Conservation (phyloP, 1,284 basidiomycete species). For the Tilletia setariae region DNA sequence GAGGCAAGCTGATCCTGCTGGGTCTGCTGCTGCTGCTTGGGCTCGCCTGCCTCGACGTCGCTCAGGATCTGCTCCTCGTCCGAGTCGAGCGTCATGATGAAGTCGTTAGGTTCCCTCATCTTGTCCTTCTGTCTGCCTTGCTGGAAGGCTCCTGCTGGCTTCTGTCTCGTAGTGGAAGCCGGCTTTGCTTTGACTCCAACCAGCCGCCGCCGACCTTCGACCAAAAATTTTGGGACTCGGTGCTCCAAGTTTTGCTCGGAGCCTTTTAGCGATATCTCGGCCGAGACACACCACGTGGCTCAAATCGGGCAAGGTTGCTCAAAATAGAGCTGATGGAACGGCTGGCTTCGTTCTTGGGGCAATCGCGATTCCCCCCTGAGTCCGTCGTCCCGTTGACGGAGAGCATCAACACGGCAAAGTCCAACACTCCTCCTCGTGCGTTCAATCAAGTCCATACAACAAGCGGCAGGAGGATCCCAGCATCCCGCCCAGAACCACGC, state of each 20-base stretch:
- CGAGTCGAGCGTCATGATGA: constrained; percentile 52
- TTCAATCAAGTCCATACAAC: too few relatives aligned
- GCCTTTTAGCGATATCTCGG: background rate
- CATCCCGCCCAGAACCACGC: too few relatives aligned
- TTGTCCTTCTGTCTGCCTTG: background rate
- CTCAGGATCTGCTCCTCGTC: constrained; percentile 39
- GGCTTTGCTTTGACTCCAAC: too few relatives aligned
- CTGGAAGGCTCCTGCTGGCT: background rate
- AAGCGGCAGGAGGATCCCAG: too few relatives aligned
- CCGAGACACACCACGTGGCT: background rate
- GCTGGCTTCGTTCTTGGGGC: too few relatives aligned
- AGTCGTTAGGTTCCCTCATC: constrained; percentile 30
- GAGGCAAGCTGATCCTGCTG: background rate
- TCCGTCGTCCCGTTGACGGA: too few relatives aligned
- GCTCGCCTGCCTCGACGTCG: constrained; percentile 23
- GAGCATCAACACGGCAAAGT: too few relatives aligned
- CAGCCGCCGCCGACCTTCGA: background rate
- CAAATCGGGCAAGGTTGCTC: background rate
- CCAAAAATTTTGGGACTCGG: background rate
- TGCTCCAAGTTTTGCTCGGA: background rate
- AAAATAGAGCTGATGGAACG: background rate
- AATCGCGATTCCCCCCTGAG: too few relatives aligned
- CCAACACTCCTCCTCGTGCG: too few relatives aligned
- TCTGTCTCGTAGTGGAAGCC: too few relatives aligned
- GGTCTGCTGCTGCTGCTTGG: background rate